Evolutionary conservation across 768 basidiomycete species (phyloP).

Genomic region (Suillus plorans): DNA sequence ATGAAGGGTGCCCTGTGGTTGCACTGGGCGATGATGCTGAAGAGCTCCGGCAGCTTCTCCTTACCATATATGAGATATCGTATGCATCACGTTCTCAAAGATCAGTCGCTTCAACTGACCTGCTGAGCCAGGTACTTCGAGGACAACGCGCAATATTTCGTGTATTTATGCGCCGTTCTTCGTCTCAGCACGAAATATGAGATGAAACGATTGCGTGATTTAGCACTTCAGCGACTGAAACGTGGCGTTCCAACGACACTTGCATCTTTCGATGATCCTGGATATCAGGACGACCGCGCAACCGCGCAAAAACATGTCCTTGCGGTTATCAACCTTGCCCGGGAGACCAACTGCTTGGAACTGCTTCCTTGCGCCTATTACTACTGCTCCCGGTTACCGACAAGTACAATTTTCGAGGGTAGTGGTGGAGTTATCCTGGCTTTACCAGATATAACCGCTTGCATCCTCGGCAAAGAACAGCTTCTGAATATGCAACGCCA

Average conservation of each 20-base stretch:
- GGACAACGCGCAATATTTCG: neutral
- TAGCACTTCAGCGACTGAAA: neutral
- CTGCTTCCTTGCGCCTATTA: slow-evolving; percentile 7
- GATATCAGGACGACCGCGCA: neutral
- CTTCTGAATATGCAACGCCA: neutral
- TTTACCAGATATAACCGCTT: neutral
- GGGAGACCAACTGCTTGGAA: slow-evolving; percentile 3
- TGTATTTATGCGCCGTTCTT: neutral
- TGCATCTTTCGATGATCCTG: neutral
- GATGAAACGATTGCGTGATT: neutral
- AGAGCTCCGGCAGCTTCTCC: neutral
- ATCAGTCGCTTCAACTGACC: neutral
- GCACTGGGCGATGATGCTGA: neutral
- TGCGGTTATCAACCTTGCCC: slow-evolving; percentile 5
- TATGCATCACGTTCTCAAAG: neutral
- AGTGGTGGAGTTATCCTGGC: neutral
- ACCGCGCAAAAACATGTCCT: neutral
- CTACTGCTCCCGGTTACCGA: slow-evolving; percentile 4
- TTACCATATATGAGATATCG: neutral
- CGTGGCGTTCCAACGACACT: neutral
- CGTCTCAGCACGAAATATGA: neutral
- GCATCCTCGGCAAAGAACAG: neutral
- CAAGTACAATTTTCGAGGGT: neutral
- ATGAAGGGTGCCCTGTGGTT: neutral
- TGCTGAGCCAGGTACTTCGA: neutral